Conservation (phyloP, 2,329 filamentous ascomycete species). For the Colletotrichum sp. region DNA sequence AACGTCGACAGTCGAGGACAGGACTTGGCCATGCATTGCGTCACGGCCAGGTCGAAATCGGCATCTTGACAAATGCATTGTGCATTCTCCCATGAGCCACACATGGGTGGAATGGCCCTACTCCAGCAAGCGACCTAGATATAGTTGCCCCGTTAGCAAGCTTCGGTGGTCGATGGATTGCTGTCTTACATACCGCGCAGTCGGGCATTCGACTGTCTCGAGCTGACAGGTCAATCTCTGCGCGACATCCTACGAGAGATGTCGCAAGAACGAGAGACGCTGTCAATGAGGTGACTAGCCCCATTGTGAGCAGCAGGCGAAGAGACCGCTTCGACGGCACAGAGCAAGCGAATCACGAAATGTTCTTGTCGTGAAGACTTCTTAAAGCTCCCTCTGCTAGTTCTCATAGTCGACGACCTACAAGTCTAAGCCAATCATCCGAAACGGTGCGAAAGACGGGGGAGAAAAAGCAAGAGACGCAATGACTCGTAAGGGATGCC, state of each 20-base stretch:
- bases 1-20: conserved; percentile 3
- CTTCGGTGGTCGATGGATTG: accelerated
- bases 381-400: accelerated
- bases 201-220: not conserved
- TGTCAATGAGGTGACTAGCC: not conserved
- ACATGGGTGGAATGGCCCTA: not conserved
- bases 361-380: not conserved
- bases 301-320: not conserved
- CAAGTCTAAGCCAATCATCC: not conserved
- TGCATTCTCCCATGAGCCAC: not conserved
- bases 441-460: not conserved
- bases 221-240: not conserved
- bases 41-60: not conserved
- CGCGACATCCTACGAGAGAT: not conserved
- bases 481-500: not conserved
- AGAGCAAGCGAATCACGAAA: not conserved
- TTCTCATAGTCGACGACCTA: not conserved
- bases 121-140: not conserved
- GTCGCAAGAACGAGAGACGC: not conserved
- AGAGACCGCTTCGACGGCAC: not conserved
- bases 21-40: not conserved
- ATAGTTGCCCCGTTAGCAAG: not conserved
- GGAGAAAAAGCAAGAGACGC: not conserved
- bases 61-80: not conserved
- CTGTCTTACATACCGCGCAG: not conserved